Evolutionary conservation across 2,329 filamentous ascomycete genomes (phyloP), one percentile per base, ranked within the genome.

Genomic region (Pseudogymnoascus sp.): DNA sequence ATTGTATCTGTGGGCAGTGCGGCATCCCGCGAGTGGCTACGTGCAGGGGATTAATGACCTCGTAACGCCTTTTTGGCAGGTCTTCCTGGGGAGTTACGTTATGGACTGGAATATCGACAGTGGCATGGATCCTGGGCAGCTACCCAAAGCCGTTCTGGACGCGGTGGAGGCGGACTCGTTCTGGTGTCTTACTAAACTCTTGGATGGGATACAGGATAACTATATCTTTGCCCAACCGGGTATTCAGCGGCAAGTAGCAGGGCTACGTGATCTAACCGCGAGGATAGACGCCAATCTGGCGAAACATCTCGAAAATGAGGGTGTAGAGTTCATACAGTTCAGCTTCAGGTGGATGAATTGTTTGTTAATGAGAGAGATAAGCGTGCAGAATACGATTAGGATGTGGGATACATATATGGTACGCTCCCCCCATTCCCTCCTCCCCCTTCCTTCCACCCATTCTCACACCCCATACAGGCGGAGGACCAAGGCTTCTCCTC

Each of bases 371-470:
- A 85, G 94, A 67, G 94, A 99, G 77, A 90, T 99, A 67, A 96
- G 90, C 73, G 93, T 99, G 63, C 90, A 88, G 74, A 97, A 97
- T 74, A 97, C 92, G 0, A 96, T 99, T 67, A 84, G 94, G 69
- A 99, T 99, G 94, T 99, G 94, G 94, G 94, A 99, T 76, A 99
- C 94, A 25, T 99, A 99, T 77, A 84, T 99, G 78, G 93, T 97
- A 79, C 73, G 86, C n/a, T 77, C 61, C 5, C 12, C 56, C 28
- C 31, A 63, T 63, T 23, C n/a, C 31, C 31, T 53, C 25, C 21
- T 44, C 28, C 12, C 11, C 0, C 59, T 16, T 16, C 0, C 59
- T 16, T 16, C 11, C 12, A 40, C 10, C 18, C 23, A 11, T 5
- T 3, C 61, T 47, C 40, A 60, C 66, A 40, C 37, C 5, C 53